These are phyloP conservation scores for Trichosporon asahii DNA, from an alignment of 1,284 basidiomycete species.

Conservation along the genomic window DNA sequence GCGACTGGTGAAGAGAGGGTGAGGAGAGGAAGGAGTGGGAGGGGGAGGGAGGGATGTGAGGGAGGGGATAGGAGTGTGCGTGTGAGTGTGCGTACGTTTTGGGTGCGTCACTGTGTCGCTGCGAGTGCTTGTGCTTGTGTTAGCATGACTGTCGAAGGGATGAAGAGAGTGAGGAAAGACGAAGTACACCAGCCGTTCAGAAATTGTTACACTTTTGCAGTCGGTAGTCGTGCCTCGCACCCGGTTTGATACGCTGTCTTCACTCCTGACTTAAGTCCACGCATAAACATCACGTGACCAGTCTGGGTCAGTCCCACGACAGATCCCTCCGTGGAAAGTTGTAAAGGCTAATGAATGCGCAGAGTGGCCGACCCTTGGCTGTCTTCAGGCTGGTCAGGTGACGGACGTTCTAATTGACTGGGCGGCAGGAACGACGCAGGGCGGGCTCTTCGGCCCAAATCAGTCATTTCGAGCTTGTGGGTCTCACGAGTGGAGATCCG, in stretches of 20 bases:
- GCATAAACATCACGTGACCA: background rate
- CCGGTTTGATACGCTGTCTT: background rate
- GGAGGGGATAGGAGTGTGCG: too few species aligned
- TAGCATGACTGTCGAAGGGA: background rate
- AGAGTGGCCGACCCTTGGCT: background rate
- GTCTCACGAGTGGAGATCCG: background rate
- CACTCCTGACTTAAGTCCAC: background rate
- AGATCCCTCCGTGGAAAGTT: background rate
- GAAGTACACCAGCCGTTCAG: background rate
- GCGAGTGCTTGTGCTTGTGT: background rate
- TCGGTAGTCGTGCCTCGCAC: background rate
- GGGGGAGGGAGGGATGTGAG: background rate
- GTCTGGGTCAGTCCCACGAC: background rate
- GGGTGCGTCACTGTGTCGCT: background rate
- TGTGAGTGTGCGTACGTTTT: background rate
- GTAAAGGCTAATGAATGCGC: background rate
- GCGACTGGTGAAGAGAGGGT: background rate
- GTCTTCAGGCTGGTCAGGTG: background rate
- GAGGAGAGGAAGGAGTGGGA: constrained; percentile 6
- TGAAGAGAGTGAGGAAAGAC: background rate
- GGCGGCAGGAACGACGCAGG: too few species aligned
- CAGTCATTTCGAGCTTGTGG: background rate
- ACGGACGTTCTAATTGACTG: background rate
- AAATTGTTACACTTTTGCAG: background rate
- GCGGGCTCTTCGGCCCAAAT: background rate